Evolutionary conservation across 306 rosid genomes (phyloP).

Genomic region (Lagenaria siceraria): DNA sequence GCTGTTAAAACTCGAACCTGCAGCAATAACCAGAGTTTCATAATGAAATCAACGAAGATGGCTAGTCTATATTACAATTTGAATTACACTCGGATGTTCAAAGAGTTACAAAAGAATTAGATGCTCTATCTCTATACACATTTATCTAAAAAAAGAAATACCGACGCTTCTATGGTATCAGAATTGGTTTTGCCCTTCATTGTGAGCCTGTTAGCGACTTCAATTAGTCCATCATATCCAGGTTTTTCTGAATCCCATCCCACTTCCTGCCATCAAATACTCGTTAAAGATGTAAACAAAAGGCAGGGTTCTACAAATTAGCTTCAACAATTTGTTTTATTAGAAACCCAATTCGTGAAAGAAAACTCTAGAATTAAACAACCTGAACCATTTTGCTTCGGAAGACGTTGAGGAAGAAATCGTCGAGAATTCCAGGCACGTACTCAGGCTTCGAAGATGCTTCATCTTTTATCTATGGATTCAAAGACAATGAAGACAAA

Average conservation of each 20-base stretch:
- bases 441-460: conserved; percentile 26
- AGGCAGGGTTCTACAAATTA: neutral
- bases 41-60: neutral
- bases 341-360: neutral
- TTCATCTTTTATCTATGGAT: conserved; percentile 6
- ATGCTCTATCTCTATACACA: neutral
- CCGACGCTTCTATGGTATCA: conserved; percentile 64
- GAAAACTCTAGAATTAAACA: neutral
- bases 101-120: neutral
- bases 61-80: neutral
- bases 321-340: neutral
- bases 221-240: conserved; percentile 83
- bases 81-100: neutral
- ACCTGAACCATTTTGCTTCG: conserved; percentile 75
- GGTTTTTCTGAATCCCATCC: conserved; percentile 76
- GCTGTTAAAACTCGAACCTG: conserved; percentile 65
- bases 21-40: neutral
- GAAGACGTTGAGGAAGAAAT: conserved; percentile 62
- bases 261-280: conserved; percentile 31
- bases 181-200: conserved; percentile 48
- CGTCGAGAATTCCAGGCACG: conserved; percentile 48
- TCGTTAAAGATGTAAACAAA: neutral
- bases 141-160: conserved; percentile 11
- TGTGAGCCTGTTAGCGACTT: conserved; percentile 65
- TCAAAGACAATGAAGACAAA: neutral